Conservation (phyloP, 768 basidiomycete species). For the Phanerochaete carnosa region DNA sequence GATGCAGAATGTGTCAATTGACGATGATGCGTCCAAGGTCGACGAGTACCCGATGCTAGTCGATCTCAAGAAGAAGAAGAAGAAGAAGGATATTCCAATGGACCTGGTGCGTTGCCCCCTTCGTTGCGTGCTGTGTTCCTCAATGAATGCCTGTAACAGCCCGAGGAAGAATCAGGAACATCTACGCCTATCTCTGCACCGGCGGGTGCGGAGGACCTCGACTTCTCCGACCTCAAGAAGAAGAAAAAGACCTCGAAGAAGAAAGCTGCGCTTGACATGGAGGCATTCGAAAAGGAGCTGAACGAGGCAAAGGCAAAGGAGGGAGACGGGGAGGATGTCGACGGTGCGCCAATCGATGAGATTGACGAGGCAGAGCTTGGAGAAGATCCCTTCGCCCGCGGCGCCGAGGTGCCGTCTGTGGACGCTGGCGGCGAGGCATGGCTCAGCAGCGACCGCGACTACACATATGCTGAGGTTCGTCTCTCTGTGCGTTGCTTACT, state of each 20-base stretch:
- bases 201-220: constrained; percentile 65
- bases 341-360: constrained; percentile 62
- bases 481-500: background rate
- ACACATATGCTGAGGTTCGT: constrained; percentile 88
- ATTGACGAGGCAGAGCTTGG: constrained; percentile 84
- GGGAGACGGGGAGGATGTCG: constrained; percentile 50
- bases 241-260: constrained; percentile 92
- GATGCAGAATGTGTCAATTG: constrained; percentile 44
- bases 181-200: constrained; percentile 45
- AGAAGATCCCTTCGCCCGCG: constrained; percentile 78
- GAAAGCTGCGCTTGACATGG: constrained; percentile 85
- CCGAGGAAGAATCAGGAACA: constrained; percentile 59
- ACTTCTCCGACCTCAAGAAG: constrained; percentile 96
- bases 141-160: constrained; percentile 33
- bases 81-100: constrained; percentile 79
- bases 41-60: constrained; percentile 83
- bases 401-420: constrained; percentile 34
- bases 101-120: constrained; percentile 55
- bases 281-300: constrained; percentile 93
- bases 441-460: constrained; percentile 91
- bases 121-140: background rate
- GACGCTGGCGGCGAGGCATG: constrained; percentile 84
- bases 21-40: constrained; percentile 47
- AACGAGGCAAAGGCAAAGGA: constrained; percentile 66
- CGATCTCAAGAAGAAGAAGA: constrained; percentile 83